Conservation (phyloP, 495 filamentous ascomycete species). For the Geoglossum glabrum region DNA sequence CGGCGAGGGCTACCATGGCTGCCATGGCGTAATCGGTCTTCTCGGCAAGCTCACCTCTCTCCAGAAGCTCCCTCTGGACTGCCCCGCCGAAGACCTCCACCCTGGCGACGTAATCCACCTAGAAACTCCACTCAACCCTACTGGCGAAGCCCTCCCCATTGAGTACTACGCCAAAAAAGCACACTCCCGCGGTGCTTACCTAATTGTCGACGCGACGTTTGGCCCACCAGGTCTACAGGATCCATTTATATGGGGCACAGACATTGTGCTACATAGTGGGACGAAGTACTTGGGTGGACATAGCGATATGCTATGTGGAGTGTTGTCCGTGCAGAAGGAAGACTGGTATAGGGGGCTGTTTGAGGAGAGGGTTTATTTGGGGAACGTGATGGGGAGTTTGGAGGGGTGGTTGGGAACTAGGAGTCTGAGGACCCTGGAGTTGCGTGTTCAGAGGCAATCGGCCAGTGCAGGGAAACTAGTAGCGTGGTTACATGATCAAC, state of each 20-base stretch:
- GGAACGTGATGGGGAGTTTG: conserved; percentile 71
- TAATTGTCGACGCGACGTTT: conserved; percentile 85
- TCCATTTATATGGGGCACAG: conserved; percentile 60
- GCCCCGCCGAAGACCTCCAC: conserved; percentile 30
- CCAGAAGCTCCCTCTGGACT: conserved; percentile 42
- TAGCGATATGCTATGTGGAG: conserved; percentile 73
- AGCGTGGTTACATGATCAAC: conserved; percentile 47
- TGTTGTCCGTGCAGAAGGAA: conserved; percentile 40
- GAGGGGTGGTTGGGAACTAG: conserved; percentile 84
- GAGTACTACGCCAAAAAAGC: conserved; percentile 46
- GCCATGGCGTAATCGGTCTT: conserved; percentile 60
- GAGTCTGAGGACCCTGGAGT: conserved; percentile 66
- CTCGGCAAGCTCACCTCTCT: conserved; percentile 51
- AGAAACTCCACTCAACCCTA: conserved; percentile 83
- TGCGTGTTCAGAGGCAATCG: conserved; percentile 60
- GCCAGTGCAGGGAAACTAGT: conserved; percentile 47
- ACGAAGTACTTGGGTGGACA: conserved; percentile 96
- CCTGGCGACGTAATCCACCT: conserved; percentile 74
- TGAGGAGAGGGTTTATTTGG: conserved; percentile 50
- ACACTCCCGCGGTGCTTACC: conserved; percentile 43
- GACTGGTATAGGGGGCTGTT: conserved; percentile 36
- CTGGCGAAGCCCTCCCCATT: conserved; percentile 59
- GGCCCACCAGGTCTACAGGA: conserved; percentile 79
- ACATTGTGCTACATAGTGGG: conserved; percentile 74
- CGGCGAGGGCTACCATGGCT: conserved; percentile 77